Percentiles rank a stretch among this genome's conserved stretches.
phyloP scores from a whole-genome alignment of 176 grass and related monocot species.

The Avena insularis region DNA sequence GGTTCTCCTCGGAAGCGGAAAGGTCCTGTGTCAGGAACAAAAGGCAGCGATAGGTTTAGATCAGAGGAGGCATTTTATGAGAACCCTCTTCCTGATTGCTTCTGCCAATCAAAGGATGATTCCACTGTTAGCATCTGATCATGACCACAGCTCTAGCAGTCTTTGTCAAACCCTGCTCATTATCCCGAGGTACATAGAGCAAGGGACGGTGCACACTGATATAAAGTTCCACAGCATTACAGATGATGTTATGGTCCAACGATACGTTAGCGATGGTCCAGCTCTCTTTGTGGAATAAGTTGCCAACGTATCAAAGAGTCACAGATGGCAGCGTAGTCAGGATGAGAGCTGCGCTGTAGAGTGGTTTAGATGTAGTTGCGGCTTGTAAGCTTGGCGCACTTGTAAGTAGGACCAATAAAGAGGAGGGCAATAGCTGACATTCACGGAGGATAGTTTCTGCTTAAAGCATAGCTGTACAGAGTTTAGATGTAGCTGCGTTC shows the following conservation, averaged over 20 bases:
- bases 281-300: not conserved
- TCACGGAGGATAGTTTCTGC: not conserved
- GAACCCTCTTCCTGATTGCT: constrained; percentile 93
- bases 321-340: not conserved
- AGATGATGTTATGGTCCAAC: not conserved
- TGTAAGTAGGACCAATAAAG: constrained; percentile 24
- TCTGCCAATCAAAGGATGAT: constrained; percentile 56
- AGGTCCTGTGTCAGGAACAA: constrained; percentile 81
- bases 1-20: constrained; percentile 85
- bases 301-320: not conserved
- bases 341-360: constrained; percentile 9
- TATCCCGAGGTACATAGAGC: constrained; percentile 37
- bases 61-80: constrained; percentile 98
- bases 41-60: constrained; percentile 77
- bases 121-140: constrained; percentile 34
- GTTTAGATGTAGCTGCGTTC: constrained; percentile 2
- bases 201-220: constrained; percentile 2
- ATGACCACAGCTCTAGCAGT: not conserved
- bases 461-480: not conserved
- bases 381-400: not conserved
- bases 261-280: not conserved
- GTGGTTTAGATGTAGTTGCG: constrained; percentile 2
- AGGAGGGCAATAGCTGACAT: not conserved
- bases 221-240: not conserved
- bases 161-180: not conserved